Conservation (phyloP, 2,329 filamentous ascomycete species). For the Leptoxyphium fumago region DNA sequence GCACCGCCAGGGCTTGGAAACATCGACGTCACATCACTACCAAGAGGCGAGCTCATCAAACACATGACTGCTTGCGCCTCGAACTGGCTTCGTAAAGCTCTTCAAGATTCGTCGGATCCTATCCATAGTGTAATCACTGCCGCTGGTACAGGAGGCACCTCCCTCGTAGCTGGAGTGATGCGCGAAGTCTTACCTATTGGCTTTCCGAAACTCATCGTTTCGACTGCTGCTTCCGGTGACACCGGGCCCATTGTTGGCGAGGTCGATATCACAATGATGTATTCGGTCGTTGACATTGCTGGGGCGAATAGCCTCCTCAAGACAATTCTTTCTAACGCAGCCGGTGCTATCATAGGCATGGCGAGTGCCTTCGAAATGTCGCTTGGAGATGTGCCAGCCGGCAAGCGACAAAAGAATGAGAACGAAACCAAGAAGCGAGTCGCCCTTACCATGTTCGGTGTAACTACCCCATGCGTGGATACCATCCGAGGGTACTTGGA, state of each 20-base stretch:
- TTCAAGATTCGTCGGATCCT: constrained; percentile 7
- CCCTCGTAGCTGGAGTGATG: constrained; percentile 47
- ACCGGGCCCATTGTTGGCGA: constrained; percentile 50
- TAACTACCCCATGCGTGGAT: constrained; percentile 53
- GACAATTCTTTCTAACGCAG: constrained; percentile 47
- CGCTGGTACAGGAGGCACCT: constrained; percentile 48
- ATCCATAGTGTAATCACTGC: constrained; percentile 39
- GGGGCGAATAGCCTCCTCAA: constrained; percentile 47
- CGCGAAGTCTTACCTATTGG: constrained; percentile 45
- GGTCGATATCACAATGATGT: constrained; percentile 55
- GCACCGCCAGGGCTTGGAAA: constrained; percentile 8
- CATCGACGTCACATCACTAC: constrained; percentile 23
- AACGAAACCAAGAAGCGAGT: constrained; percentile 31
- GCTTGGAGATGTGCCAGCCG: not conserved
- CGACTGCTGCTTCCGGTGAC: constrained; percentile 54
- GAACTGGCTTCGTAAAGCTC: constrained; percentile 24
- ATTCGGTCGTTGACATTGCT: constrained; percentile 56
- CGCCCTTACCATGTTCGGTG: constrained; percentile 60
- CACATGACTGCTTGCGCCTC: constrained; percentile 38
- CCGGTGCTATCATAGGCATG: constrained; percentile 46
- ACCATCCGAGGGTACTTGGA: constrained; percentile 38
- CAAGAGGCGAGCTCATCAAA: constrained; percentile 42
- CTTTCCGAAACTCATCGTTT: constrained; percentile 56
- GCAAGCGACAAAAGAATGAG: not conserved
- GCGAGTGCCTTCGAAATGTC: constrained; percentile 28